A percentile compares a stretch with the other conserved stretches of the same genome.
Conservation (phyloP, 75 land plant genomes). For the Cunninghamia lanceolata region DNA sequence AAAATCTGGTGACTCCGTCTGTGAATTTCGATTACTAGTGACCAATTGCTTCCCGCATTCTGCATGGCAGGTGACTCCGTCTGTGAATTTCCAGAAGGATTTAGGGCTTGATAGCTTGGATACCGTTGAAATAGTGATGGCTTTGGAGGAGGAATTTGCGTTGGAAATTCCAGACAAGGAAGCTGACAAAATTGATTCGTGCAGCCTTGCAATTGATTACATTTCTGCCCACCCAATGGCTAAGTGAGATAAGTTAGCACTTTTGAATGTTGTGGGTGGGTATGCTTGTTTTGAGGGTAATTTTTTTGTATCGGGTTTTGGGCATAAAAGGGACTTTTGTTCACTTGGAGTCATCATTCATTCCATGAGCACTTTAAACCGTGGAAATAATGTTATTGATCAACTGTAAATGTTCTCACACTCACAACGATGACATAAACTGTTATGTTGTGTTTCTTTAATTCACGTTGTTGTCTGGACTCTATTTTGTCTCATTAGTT, state of each 20-base stretch:
- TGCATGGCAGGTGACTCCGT: slow-evolving; percentile 42
- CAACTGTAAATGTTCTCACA: background rate
- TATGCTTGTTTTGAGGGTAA: background rate
- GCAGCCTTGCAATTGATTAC: slow-evolving; percentile 71
- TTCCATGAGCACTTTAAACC: background rate
- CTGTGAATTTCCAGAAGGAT: slow-evolving; percentile 53
- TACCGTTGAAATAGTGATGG: slow-evolving; percentile 72
- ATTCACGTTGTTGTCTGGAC: background rate
- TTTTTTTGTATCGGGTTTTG: background rate
- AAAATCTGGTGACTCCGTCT: slow-evolving; percentile 33
- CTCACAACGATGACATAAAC: background rate
- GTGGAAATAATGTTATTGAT: background rate
- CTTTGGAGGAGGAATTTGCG: slow-evolving; percentile 73
- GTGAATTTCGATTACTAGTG: slow-evolving; percentile 23
- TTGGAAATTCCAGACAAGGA: slow-evolving; percentile 72
- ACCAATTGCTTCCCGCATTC: background rate
- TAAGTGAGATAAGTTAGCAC: background rate
- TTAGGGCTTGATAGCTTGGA: slow-evolving; percentile 72
- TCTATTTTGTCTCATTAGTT: background rate
- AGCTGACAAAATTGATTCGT: slow-evolving; percentile 64
- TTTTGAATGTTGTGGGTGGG: background rate
- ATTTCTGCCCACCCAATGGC: slow-evolving; percentile 76
- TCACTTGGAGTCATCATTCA: background rate
- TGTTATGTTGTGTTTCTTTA: background rate
- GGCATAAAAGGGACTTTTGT: background rate